Evolutionary conservation across 2,329 filamentous ascomycete species (phyloP).

Genomic region (Trichoderma sp.): DNA sequence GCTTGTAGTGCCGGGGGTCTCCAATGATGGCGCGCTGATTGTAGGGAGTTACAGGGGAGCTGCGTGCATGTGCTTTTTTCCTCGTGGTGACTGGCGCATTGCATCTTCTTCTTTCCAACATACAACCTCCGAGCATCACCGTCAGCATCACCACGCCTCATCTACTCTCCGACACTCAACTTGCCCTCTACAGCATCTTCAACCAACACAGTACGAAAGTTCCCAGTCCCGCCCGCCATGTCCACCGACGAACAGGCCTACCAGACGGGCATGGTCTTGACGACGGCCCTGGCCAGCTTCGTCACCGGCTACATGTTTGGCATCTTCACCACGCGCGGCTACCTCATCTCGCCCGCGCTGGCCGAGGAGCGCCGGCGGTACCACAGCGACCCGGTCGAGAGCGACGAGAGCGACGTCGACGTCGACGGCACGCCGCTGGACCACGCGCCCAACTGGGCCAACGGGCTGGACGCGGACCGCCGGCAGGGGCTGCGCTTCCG

Average conservation of each 20-base stretch:
- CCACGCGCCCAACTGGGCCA: conserved; percentile 69
- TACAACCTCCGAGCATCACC: neutral
- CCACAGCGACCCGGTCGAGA: conserved; percentile 64
- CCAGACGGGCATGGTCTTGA: conserved; percentile 64
- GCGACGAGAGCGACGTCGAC: conserved; percentile 69
- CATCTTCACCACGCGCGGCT: conserved; percentile 67
- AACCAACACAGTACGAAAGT: too few relatives aligned
- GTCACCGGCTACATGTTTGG: conserved; percentile 81
- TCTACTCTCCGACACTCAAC: neutral
- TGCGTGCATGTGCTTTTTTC: neutral
- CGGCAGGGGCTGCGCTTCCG: conserved; percentile 56
- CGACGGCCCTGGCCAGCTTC: conserved; percentile 73
- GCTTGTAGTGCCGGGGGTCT: neutral
- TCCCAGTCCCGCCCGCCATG: conserved; percentile 32
- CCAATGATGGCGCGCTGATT: neutral
- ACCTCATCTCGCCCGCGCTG: conserved; percentile 60
- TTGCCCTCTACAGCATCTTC: too few relatives aligned
- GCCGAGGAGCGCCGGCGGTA: conserved; percentile 59
- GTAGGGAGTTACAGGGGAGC: neutral
- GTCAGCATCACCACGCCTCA: neutral
- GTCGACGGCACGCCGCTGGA: conserved; percentile 62
- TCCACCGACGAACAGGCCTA: conserved; percentile 43
- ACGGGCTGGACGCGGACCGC: conserved; percentile 61
- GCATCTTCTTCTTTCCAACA: neutral
- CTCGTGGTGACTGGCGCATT: neutral